Percentiles rank a stretch among this genome's conserved stretches.
Evolutionary conservation across 75 land plant genomes (phyloP).

Genomic region (Pinus taeda): DNA sequence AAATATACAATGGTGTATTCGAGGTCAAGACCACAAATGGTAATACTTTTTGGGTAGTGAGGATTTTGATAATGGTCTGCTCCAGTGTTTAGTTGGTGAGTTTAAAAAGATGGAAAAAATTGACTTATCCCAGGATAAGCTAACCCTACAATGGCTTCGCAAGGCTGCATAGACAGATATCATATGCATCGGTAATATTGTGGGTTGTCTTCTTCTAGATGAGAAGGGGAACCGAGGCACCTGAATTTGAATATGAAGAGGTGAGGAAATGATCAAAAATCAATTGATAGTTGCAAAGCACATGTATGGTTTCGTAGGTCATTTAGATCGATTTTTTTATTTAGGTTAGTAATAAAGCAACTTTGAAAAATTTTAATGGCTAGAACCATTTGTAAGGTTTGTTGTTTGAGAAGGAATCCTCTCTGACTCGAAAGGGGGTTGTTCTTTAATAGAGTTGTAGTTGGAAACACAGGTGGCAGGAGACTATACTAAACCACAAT

Average conservation of each 20-base stretch:
- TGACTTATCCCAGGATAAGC: slow-evolving; percentile 13
- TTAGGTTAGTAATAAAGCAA: no score
- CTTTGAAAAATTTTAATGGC: no score
- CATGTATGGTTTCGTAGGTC: no score
- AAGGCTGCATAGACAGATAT: slow-evolving; percentile 18
- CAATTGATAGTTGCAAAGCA: no score
- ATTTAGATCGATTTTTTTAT: no score
- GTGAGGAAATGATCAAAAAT: slow-evolving; percentile 32
- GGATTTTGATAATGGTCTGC: slow-evolving; percentile 5
- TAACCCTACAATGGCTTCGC: slow-evolving; percentile 15
- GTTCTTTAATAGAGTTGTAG: no score
- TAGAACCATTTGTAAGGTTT: no score
- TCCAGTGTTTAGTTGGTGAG: slow-evolving; percentile 14
- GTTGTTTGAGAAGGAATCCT: no score
- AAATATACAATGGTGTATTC: slow-evolving; percentile 65
- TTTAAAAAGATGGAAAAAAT: slow-evolving; percentile 14
- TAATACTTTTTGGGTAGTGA: slow-evolving; percentile 23
- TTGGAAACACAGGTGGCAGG: no score
- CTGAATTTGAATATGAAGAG: slow-evolving; percentile 81
- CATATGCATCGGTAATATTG: slow-evolving; percentile 22
- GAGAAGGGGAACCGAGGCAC: slow-evolving; percentile 25
- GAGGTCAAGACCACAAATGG: slow-evolving; percentile 40
- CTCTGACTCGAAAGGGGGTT: no score
- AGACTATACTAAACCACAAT: no score
- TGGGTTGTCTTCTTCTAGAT: slow-evolving; percentile 2